Percentiles rank a stretch among this genome's conserved stretches.
phyloP scores from a whole-genome alignment of 768 basidiomycete genomes.

The Suillus weaverae region DNA sequence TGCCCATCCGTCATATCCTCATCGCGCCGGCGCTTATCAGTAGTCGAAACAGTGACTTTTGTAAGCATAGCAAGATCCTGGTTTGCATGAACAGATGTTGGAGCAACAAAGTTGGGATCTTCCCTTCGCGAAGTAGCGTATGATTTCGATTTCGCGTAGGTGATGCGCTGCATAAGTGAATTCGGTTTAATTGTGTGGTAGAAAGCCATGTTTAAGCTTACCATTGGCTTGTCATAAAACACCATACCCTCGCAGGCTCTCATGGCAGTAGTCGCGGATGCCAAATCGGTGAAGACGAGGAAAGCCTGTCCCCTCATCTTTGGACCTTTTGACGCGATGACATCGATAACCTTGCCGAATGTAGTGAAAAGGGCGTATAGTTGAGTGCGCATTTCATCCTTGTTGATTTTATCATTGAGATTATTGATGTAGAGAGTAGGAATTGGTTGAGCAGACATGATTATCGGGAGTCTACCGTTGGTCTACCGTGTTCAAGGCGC shows the following conservation, averaged over 20 bases:
- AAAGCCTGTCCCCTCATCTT: constrained; percentile 95
- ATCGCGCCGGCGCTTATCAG: constrained; percentile 68
- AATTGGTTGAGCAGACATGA: constrained; percentile 68
- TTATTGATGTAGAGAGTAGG: constrained; percentile 91
- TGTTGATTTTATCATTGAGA: constrained; percentile 90
- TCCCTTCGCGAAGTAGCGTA: constrained; percentile 78
- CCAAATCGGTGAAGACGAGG: constrained; percentile 91
- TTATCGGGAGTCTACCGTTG: not conserved
- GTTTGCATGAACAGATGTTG: constrained; percentile 62
- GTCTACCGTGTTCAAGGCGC: not conserved
- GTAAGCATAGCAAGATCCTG: constrained; percentile 43
- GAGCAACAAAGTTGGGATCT: constrained; percentile 80
- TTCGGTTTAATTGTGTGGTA: not conserved
- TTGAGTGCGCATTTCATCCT: constrained; percentile 81
- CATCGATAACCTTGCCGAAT: constrained; percentile 91
- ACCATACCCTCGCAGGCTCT: constrained; percentile 89
- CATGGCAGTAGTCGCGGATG: constrained; percentile 89
- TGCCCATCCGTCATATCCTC: constrained; percentile 55
- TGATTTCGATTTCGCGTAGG: constrained; percentile 88
- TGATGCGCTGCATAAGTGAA: constrained; percentile 64
- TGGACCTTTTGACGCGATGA: constrained; percentile 82
- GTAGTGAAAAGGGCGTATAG: constrained; percentile 89
- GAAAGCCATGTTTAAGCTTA: constrained; percentile 40
- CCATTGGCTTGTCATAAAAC: constrained; percentile 92
- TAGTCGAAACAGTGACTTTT: constrained; percentile 33